phyloP scores from a whole-genome alignment of 1,139 yeast genomes.

The Hemisphaericaspora subhashii region DNA sequence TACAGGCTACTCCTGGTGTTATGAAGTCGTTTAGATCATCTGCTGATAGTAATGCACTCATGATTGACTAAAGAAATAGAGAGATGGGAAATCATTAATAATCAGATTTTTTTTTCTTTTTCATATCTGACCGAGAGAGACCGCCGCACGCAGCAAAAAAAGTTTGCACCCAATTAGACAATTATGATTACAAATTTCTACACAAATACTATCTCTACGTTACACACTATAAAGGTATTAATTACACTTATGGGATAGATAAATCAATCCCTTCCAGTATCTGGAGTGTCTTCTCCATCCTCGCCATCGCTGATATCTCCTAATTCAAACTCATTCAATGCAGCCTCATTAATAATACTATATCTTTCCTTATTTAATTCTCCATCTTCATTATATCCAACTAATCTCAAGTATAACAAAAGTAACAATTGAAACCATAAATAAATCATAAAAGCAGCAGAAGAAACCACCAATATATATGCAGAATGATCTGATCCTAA shows the following conservation, averaged over 20 bases:
- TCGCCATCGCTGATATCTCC: constrained; percentile 34
- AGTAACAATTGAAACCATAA: constrained; percentile 63
- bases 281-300: constrained; percentile 18
- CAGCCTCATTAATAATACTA: constrained; percentile 15
- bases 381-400: constrained; percentile 47
- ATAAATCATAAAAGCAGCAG: constrained; percentile 72
- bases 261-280: not conserved
- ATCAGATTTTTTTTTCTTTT: constrained; percentile 3
- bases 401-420: constrained; percentile 56
- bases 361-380: constrained; percentile 18
- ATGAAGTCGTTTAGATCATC: constrained; percentile 94
- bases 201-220: not conserved
- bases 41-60: constrained; percentile 87
- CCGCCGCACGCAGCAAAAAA: not conserved
- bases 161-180: constrained; percentile 1
- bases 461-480: constrained; percentile 68
- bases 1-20: constrained; percentile 91
- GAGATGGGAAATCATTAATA: constrained; percentile 1
- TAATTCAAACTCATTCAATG: constrained; percentile 35
- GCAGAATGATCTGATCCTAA: constrained; percentile 84
- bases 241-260: no score
- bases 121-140: no score
- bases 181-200: not conserved
- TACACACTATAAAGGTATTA: not conserved
- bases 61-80: constrained; percentile 20